These are phyloP conservation scores for Candida ascalaphidarum DNA, from an alignment of 805 yeast genomes.

Conservation along the genomic window DNA sequence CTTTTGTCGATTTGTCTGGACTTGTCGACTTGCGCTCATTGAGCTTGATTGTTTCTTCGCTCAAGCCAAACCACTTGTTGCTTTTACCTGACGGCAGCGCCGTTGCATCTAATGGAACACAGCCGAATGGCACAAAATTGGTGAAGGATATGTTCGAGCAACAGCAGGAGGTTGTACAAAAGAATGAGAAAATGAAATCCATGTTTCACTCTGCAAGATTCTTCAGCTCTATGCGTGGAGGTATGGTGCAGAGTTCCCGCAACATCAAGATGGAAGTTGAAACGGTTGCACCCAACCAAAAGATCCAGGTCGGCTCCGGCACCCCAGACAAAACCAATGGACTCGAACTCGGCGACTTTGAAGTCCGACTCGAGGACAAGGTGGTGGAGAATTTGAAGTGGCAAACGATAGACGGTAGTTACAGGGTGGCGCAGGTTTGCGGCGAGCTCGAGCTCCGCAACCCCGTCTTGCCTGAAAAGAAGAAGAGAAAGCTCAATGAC, in stretches of 20 bases:
- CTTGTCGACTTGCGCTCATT: conserved; percentile 78
- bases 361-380: conserved; percentile 59
- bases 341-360: conserved; percentile 34
- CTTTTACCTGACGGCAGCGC: conserved; percentile 40
- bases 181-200: conserved; percentile 11
- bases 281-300: conserved; percentile 26
- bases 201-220: conserved; percentile 14
- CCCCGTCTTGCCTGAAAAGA: conserved; percentile 8
- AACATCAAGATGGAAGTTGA: conserved; percentile 20
- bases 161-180: conserved; percentile 19
- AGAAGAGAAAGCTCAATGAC: conserved; percentile 10
- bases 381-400: conserved; percentile 59
- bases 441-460: conserved; percentile 48
- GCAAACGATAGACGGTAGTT: conserved; percentile 80
- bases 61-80: conserved; percentile 71
- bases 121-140: conserved; percentile 17
- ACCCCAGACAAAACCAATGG: conserved; percentile 29
- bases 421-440: conserved; percentile 70
- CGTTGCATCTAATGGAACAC: conserved; percentile 6
- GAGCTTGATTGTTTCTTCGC: conserved; percentile 63
- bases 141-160: conserved; percentile 20
- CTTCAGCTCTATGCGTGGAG: conserved; percentile 21
- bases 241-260: conserved; percentile 7
- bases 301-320: conserved; percentile 36
- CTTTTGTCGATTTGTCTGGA: conserved; percentile 77